These are phyloP conservation scores for Hippophae gyantsensis DNA, from an alignment of 306 rosid genomes.

Conservation along the genomic window DNA sequence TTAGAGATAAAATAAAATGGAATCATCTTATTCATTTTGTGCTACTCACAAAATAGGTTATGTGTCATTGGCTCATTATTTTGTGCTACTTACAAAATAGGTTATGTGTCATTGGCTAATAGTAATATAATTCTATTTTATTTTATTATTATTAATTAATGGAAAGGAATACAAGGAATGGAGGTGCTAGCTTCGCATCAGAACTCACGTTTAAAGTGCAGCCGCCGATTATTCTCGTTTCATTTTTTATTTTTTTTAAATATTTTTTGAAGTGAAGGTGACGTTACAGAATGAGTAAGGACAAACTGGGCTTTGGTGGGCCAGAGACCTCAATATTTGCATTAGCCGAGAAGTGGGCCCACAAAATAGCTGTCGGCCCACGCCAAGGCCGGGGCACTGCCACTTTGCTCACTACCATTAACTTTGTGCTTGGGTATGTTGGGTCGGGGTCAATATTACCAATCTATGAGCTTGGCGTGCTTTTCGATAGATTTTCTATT, in stretches of 20 bases:
- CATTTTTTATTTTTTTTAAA: too few relatives aligned
- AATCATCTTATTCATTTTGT: too few relatives aligned
- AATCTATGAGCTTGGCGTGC: conserved; percentile 6
- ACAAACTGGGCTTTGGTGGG: conserved; percentile 17
- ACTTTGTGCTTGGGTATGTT: conserved; percentile 48
- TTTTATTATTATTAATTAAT: too few relatives aligned
- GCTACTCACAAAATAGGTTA: too few relatives aligned
- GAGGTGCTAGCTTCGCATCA: conserved; percentile 2
- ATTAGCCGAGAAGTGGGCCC: conserved; percentile 17
- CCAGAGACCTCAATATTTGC: conserved; percentile 14
- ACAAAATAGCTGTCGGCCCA: conserved; percentile 33
- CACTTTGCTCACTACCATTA: conserved; percentile 21
- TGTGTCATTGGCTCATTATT: too few relatives aligned
- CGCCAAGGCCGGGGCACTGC: conserved; percentile 13
- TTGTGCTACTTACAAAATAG: too few relatives aligned
- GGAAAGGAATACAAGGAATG: too few relatives aligned
- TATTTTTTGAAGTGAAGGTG: not conserved
- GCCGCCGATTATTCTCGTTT: conserved; percentile 28
- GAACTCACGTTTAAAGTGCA: conserved; percentile 8
- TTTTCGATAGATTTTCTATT: not conserved
- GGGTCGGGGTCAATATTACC: conserved; percentile 1
- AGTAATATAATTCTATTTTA: too few relatives aligned
- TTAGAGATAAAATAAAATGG: too few relatives aligned
- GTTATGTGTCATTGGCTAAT: too few relatives aligned
- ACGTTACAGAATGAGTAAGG: conserved; percentile 9